phyloP scores from a whole-genome alignment of 805 yeast genomes.

The Candida vartiovaarae region DNA sequence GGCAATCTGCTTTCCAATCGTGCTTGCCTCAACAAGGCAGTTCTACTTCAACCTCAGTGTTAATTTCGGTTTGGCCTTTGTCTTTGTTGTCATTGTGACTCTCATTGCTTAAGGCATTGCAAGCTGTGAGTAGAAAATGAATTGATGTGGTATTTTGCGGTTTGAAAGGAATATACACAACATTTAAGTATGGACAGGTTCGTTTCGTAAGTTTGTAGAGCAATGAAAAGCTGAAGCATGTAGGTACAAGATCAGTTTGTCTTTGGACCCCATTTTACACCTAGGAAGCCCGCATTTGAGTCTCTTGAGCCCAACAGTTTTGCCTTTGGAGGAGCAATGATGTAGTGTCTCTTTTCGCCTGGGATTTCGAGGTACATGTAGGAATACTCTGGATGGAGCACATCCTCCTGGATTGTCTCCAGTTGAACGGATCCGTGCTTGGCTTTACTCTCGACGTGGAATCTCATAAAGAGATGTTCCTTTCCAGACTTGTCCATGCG shows the following conservation, averaged over 20 bases:
- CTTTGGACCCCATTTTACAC: conserved; percentile 83
- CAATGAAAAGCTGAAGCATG: not conserved
- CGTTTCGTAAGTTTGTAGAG: too few relatives aligned
- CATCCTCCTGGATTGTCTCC: conserved; percentile 67
- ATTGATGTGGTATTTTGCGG: not conserved
- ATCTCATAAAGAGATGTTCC: conserved; percentile 77
- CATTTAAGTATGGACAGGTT: not conserved
- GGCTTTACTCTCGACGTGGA: conserved; percentile 70
- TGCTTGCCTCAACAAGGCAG: conserved; percentile 1
- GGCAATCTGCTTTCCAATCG: conserved; percentile 1
- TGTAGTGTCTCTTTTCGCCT: conserved; percentile 58
- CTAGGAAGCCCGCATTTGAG: conserved; percentile 56
- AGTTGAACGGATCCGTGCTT: conserved; percentile 66
- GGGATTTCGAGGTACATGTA: conserved; percentile 73
- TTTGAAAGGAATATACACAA: not conserved
- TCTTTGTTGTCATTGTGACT: conserved; percentile 3
- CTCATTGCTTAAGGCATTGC: not conserved
- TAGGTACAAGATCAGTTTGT: conserved; percentile 29
- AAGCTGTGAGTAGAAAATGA: not conserved
- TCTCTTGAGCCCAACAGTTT: conserved; percentile 29
- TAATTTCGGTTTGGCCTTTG: conserved; percentile 3
- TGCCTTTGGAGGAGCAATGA: conserved; percentile 57
- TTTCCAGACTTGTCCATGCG: conserved; percentile 67
- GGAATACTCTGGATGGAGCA: conserved; percentile 60
- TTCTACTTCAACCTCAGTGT: conserved; percentile 6